Percentiles rank a stretch among this genome's conserved stretches.
phyloP scores from a whole-genome alignment of 495 filamentous ascomycete species.

The Annulohypoxylon maeteangense region DNA sequence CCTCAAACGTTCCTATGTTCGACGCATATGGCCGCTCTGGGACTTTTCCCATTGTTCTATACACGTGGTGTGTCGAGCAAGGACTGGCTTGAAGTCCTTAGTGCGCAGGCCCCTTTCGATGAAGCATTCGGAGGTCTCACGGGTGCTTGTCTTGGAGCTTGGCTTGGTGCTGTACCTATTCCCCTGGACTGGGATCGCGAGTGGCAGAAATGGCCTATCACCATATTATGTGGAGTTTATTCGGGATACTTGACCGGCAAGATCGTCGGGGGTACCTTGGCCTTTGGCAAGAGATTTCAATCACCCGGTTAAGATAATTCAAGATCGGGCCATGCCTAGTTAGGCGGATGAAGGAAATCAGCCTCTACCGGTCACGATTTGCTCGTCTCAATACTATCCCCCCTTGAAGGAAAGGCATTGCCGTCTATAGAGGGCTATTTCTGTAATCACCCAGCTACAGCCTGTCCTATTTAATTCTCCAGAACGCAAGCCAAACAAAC shows the following conservation, averaged over 20 bases:
- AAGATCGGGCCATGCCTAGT: neutral
- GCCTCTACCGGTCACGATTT: neutral
- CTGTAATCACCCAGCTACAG: neutral
- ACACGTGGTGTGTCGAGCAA: slow-evolving; percentile 78
- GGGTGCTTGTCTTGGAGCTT: slow-evolving; percentile 72
- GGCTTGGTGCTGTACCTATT: slow-evolving; percentile 89
- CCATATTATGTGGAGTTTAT: slow-evolving; percentile 67
- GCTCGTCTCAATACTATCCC: neutral
- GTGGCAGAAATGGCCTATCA: slow-evolving; percentile 98
- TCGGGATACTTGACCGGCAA: slow-evolving; percentile 53
- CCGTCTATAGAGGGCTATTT: neutral
- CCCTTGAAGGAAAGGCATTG: neutral
- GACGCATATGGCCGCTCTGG: slow-evolving; percentile 81
- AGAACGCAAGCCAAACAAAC: neutral
- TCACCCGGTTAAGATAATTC: slow-evolving; percentile 6
- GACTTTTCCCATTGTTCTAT: slow-evolving; percentile 80
- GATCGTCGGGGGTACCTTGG: slow-evolving; percentile 52
- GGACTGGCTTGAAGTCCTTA: slow-evolving; percentile 78
- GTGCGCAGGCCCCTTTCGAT: slow-evolving; percentile 67
- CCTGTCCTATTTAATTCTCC: neutral
- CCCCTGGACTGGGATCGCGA: slow-evolving; percentile 94
- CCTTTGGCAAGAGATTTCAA: slow-evolving; percentile 53
- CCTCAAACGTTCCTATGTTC: slow-evolving; percentile 81
- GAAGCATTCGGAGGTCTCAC: slow-evolving; percentile 74
- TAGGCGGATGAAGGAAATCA: neutral